Evolutionary conservation across 495 filamentous ascomycete genomes (phyloP), one percentile per base, ranked within the genome.

Genomic region (Mytilinidion resinicola): DNA sequence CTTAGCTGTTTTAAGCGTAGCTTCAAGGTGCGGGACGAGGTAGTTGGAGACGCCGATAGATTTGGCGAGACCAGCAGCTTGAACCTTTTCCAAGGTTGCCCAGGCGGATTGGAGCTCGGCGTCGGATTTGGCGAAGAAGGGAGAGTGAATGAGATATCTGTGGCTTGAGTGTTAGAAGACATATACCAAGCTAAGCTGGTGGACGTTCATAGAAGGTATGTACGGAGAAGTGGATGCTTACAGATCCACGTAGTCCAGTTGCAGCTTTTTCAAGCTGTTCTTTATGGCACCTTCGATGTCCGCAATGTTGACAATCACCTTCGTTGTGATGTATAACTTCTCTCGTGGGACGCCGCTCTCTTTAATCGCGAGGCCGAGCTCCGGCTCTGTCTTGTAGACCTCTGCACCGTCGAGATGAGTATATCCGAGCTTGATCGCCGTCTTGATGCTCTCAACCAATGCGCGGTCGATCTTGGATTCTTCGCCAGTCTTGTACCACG

Each of bases 21-120:
- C 76, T 64, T 90, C 81, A 15, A 96, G 74, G 65, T 95, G 80
- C 37, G 73, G 69, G 36, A 82, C 75, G 10, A 87, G 65, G 73
- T 83, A 95, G 67, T 95, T 96, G 59, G 86, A 91, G 4, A 95
- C 89, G 11, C 90, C 91, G 66, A 96, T 95, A 19, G 83, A 84
- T 49, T 81, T 81, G 9, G 86, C 84, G 55, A 85, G 82, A 10
- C 91, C 90, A 4, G 82, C 78, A 14, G 75, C 77, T 64, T 87
- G 79, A 57, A 95, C 78, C 42, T 78, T 75, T 68, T 96, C 90
- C 80, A 95, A 83, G 35, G 82, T 83, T 46, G 79, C 78, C 91
- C 91, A 95, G 41, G 84, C 80, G 21, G 70, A 58, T 68, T 90
- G 87, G 19, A 90, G 79, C 1, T 86, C 80, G 20, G 73, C 73